Conservation (phyloP, 352 stramenopile species). For the Globisporangium megalacanthum region DNA sequence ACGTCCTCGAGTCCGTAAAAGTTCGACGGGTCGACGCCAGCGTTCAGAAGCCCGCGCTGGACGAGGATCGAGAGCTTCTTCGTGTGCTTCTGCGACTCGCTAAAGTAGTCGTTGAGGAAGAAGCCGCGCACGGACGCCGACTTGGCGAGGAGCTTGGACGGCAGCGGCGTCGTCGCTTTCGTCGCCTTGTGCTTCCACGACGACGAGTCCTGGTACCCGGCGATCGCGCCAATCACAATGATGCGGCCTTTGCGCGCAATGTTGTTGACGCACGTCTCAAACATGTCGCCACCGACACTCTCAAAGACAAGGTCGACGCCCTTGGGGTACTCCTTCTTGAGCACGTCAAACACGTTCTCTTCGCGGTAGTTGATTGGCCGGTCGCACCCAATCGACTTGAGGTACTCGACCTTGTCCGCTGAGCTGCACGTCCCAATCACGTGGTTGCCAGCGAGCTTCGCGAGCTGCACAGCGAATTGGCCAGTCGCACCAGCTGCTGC, state of each 20-base stretch:
- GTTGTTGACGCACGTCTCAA: constrained; percentile 26
- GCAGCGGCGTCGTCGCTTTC: constrained; percentile 21
- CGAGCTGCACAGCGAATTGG: constrained; percentile 67
- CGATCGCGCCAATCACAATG: constrained; percentile 39
- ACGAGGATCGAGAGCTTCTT: constrained; percentile 44
- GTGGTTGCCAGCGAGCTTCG: constrained; percentile 59
- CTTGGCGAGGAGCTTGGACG: constrained; percentile 33
- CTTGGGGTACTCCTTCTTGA: constrained; percentile 44
- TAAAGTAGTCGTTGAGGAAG: constrained; percentile 34
- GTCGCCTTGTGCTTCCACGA: constrained; percentile 36
- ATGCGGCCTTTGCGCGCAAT: constrained; percentile 27
- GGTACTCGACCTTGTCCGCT: constrained; percentile 72
- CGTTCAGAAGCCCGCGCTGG: constrained; percentile 26
- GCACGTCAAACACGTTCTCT: constrained; percentile 34
- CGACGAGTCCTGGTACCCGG: constrained; percentile 42
- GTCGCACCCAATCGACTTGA: constrained; percentile 45
- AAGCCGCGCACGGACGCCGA: constrained; percentile 42
- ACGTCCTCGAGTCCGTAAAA: constrained; percentile 50
- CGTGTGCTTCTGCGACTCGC: constrained; percentile 24
- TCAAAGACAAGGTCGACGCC: constrained; percentile 46
- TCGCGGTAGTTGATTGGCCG: constrained; percentile 77
- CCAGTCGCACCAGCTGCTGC: constrained; percentile 53
- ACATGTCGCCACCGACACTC: constrained; percentile 38
- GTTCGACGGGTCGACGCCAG: constrained; percentile 31
- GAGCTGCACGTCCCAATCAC: constrained; percentile 67